Base-by-base conservation (phyloP, 768 basidiomycete species). In the Daedalea quercina region DNA sequence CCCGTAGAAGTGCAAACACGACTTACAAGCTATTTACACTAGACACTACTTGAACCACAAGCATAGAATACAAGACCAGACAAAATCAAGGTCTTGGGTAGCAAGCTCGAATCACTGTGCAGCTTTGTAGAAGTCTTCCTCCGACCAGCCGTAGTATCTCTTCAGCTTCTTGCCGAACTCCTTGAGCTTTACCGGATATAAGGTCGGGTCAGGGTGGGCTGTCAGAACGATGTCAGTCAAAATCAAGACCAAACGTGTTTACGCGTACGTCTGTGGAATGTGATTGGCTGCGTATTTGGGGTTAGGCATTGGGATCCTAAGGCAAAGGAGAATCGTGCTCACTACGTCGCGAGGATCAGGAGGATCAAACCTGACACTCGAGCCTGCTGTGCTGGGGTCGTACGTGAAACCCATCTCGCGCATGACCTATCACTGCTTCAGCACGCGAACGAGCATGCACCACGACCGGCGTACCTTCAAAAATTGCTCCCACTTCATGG, bases 401-500 rank as follows among this genome's bases (percentile, higher is more conserved):
- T 82, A 84, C 2, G 69, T 68, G 66, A 91, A 91, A 33, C 88
- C 88, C 79, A 91, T 82, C 44, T 85, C 85, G 34, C 73, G 69
- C 87, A 91, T 87, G 34, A 87, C 68, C 88, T 90, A 58, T 1
- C 37, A 15, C 37, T 8, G 11, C 44, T 25, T 26, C 24, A 22
- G 15, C 15, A 11, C 28, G 28, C 28, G 37, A 40, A 40, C 37
- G 8, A 15, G 3, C 37, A 17, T 50, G 9, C 34, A 23, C 7
- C 50, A 17, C 28, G 33, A 9, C 47, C 3, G 42, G 44, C 50
- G 43, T 52, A 86, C 90, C 73, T 81, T 85, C 31, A 90, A 63
- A 64, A 92, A 89, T 52, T 79, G 70, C 33, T 90, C 85, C 90
- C 90, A 90, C 55, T 84, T 84, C 83, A 92, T 81, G 20, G 79